Conservation (phyloP, 352 stramenopile species). For the Elongisporangium prolatum region DNA sequence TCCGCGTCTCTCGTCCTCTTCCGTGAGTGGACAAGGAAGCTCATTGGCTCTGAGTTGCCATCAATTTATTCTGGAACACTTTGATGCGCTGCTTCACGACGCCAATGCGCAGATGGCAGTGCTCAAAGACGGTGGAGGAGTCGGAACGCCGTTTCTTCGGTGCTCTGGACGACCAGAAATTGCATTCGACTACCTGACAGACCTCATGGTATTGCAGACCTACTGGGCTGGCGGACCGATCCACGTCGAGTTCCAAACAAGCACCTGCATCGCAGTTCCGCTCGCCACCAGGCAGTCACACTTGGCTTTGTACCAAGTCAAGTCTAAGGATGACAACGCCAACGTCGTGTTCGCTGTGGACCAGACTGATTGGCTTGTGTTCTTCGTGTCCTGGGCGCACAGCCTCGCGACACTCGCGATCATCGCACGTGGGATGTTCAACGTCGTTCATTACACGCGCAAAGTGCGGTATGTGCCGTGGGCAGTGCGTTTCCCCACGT, state of each 20-base stretch:
- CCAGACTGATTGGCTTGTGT: constrained; percentile 32
- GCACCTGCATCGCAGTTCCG: constrained; percentile 38
- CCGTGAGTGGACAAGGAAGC: too few species aligned
- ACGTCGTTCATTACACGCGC: constrained; percentile 25
- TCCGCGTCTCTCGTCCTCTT: not conserved
- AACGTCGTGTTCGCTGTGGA: constrained; percentile 41
- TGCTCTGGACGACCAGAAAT: constrained; percentile 32
- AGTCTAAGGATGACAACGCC: constrained; percentile 29
- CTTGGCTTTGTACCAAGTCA: constrained; percentile 40
- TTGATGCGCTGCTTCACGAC: constrained; percentile 25
- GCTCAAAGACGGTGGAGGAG: constrained; percentile 32
- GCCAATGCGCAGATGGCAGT: constrained; percentile 30
- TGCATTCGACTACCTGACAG: constrained; percentile 49
- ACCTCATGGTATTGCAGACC: constrained; percentile 51
- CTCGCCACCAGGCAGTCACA: constrained; percentile 34
- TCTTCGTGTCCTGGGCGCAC: constrained; percentile 33
- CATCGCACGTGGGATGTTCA: constrained; percentile 44
- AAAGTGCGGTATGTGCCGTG: constrained; percentile 39
- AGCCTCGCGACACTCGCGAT: constrained; percentile 44
- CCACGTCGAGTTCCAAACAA: constrained; percentile 52
- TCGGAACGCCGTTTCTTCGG: constrained; percentile 36
- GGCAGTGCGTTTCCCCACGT: constrained; percentile 23
- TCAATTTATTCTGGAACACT: constrained; percentile 51
- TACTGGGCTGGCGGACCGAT: constrained; percentile 50
- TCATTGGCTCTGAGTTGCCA: constrained; percentile 20